Conservation (phyloP, 768 basidiomycete species). For the Cytidiella melzeri region DNA sequence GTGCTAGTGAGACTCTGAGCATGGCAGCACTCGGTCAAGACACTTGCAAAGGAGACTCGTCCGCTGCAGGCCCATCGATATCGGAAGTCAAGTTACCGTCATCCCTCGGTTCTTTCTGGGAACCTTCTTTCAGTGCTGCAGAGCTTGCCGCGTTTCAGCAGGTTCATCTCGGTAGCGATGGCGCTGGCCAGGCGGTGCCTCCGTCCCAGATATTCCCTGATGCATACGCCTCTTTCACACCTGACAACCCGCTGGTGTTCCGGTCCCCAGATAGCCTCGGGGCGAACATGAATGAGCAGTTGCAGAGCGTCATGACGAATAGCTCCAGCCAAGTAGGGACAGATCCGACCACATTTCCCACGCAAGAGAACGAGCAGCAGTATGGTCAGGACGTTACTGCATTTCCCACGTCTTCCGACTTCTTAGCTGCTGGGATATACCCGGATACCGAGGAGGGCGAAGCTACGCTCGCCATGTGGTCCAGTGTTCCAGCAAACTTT, state of each 20-base stretch:
- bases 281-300: not conserved
- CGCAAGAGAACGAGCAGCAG: not conserved
- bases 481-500: slow-evolving; percentile 49
- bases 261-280: not conserved
- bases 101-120: no score
- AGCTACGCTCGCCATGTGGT: slow-evolving; percentile 54
- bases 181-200: not conserved
- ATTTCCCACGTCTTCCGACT: not conserved
- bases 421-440: not conserved
- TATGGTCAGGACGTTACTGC: not conserved
- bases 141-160: not conserved
- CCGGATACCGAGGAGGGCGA: slow-evolving; percentile 25
- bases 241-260: not conserved
- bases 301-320: not conserved
- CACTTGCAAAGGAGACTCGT: not conserved
- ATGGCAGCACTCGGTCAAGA: not conserved
- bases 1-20: not conserved
- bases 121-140: not conserved
- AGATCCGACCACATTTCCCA: no score
- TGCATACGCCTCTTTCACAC: not conserved
- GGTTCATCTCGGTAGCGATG: not conserved
- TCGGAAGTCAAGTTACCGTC: no score
- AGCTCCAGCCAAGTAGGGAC: no score
- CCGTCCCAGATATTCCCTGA: not conserved
- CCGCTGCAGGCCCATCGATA: not conserved